Conservation (phyloP, 2,329 filamentous ascomycete species). For the Neofusicoccum parvum region DNA sequence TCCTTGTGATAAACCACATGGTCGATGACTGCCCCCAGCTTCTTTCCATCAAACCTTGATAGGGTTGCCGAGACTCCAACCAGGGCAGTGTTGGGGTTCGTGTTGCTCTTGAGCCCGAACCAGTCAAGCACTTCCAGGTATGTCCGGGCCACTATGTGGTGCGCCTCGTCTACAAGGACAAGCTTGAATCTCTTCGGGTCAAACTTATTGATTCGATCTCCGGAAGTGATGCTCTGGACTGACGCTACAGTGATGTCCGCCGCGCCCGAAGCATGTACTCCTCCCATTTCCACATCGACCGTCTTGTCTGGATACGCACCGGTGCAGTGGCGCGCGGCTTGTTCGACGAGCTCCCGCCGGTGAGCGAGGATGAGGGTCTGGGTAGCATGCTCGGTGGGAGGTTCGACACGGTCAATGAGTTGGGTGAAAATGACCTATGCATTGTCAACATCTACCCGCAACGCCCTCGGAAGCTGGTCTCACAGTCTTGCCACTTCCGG, state of each 20-base stretch:
- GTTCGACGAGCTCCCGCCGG: conserved; percentile 88
- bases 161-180: conserved; percentile 91
- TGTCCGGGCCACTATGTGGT: conserved; percentile 86
- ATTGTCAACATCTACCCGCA: conserved; percentile 10
- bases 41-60: conserved; percentile 80
- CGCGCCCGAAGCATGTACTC: conserved; percentile 70
- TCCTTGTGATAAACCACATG: conserved; percentile 95
- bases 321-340: conserved; percentile 83
- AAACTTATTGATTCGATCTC: conserved; percentile 78
- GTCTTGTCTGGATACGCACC: conserved; percentile 76
- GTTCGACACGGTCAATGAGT: conserved; percentile 75
- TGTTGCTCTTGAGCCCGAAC: conserved; percentile 67
- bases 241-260: conserved; percentile 96
- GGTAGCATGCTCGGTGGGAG: conserved; percentile 59
- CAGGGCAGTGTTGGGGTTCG: conserved; percentile 53
- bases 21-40: conserved; percentile 82
- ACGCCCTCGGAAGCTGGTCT: conserved; percentile 26
- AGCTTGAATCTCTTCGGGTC: conserved; percentile 81
- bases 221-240: conserved; percentile 78
- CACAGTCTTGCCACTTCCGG: conserved; percentile 86
- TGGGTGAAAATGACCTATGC: conserved; percentile 89
- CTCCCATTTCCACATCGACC: conserved; percentile 92
- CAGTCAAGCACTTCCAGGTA: conserved; percentile 78
- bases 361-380: conserved; percentile 92
- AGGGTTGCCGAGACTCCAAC: conserved; percentile 88